Evolutionary conservation across 257 asterid genomes (phyloP).

Genomic region (Knoxia roxburghii): DNA sequence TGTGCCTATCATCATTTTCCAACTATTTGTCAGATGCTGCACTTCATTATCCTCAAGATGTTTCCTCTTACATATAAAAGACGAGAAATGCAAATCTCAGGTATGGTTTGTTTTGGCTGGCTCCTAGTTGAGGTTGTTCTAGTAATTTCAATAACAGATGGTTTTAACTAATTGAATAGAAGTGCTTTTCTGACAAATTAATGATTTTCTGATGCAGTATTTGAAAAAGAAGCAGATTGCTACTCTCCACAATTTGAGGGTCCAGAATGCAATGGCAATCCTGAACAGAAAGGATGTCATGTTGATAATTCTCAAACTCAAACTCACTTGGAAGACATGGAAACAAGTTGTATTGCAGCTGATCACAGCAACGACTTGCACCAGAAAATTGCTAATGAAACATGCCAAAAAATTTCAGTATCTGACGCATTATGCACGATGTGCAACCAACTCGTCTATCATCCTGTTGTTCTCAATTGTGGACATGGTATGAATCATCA

Average conservation of each 20-base stretch:
- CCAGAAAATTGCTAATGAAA: conserved; percentile 11
- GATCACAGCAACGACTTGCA: background rate
- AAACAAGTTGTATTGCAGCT: background rate
- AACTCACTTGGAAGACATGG: conserved; percentile 3
- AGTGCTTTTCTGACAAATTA: too few relatives aligned
- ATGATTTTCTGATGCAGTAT: conserved; percentile 15
- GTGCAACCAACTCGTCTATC: conserved; percentile 35
- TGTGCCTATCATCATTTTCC: conserved; percentile 48
- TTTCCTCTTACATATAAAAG: conserved; percentile 33
- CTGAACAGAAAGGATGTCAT: background rate
- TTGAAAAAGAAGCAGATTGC: conserved; percentile 9
- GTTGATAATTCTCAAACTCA: conserved; percentile 7
- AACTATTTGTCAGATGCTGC: conserved; percentile 39
- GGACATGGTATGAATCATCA: conserved; percentile 48
- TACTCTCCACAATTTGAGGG: conserved; percentile 15
- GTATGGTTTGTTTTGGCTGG: conserved; percentile 22
- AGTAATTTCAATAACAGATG: background rate
- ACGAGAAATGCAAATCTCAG: conserved; percentile 44
- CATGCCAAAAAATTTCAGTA: conserved; percentile 27
- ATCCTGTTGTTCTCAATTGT: conserved; percentile 47
- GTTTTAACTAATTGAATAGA: too few relatives aligned
- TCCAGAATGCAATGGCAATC: background rate
- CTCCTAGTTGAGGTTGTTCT: background rate
- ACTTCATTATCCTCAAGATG: conserved; percentile 43
- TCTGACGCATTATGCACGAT: conserved; percentile 40